These are phyloP conservation scores for Shiraia bambusicola DNA, from an alignment of 2,329 filamentous ascomycete genomes.

Conservation along the genomic window DNA sequence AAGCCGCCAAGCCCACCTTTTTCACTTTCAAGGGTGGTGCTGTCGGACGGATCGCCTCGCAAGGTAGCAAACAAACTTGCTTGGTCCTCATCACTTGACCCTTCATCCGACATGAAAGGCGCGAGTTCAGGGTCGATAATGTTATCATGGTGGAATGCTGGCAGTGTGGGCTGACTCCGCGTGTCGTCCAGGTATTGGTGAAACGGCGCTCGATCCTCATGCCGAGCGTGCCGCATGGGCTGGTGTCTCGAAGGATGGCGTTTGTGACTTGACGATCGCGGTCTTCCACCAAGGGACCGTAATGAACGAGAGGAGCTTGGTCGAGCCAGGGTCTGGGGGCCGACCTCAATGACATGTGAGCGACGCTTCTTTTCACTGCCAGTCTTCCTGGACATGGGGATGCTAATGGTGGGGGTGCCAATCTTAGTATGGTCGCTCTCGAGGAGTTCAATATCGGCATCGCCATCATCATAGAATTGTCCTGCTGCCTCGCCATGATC, in stretches of 20 bases:
- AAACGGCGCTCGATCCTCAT: slow-evolving; percentile 85
- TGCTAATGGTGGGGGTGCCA: slow-evolving; percentile 63
- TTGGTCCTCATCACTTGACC: slow-evolving; percentile 89
- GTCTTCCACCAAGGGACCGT: slow-evolving; percentile 69
- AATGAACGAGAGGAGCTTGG: slow-evolving; percentile 92
- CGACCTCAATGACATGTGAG: slow-evolving; percentile 88
- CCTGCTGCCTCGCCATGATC: slow-evolving; percentile 32
- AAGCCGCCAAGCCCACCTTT: slow-evolving; percentile 71
- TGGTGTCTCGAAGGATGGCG: slow-evolving; percentile 87
- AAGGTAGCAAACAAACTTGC: slow-evolving; percentile 79
- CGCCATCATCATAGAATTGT: slow-evolving; percentile 27
- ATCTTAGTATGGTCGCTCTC: slow-evolving; percentile 47
- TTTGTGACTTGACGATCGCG: slow-evolving; percentile 76
- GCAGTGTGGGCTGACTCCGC: slow-evolving; percentile 66
- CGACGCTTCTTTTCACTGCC: slow-evolving; percentile 79
- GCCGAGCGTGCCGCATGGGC: slow-evolving; percentile 73
- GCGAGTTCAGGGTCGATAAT: slow-evolving; percentile 97
- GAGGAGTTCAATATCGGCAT: slow-evolving; percentile 27
- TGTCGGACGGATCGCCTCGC: slow-evolving; percentile 60
- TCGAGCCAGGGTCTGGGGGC: slow-evolving; percentile 70
- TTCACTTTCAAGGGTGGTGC: slow-evolving; percentile 70
- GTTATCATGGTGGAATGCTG: slow-evolving; percentile 97
- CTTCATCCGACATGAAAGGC: slow-evolving; percentile 91
- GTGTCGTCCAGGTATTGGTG: slow-evolving; percentile 73
- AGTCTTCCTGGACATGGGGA: slow-evolving; percentile 63